A percentile compares a stretch with the other conserved stretches of the same genome.
phyloP scores from a whole-genome alignment of 495 filamentous ascomycete species.

The Thozetella sp. region DNA sequence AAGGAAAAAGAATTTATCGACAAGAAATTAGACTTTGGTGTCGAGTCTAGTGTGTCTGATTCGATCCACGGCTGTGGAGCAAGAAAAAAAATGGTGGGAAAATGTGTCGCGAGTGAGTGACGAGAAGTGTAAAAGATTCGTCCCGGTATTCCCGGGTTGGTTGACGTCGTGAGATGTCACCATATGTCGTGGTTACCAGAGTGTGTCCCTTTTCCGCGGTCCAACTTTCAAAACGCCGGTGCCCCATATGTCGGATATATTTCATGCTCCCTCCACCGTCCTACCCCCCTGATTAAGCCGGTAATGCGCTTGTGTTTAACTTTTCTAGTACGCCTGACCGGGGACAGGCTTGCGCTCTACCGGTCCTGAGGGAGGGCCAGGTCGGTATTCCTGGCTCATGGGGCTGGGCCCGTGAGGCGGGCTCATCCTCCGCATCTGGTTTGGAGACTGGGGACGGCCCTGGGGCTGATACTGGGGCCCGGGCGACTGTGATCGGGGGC shows the following conservation, averaged over 20 bases:
- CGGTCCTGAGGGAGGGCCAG: conserved; percentile 29
- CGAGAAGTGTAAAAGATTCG: conserved; percentile 22
- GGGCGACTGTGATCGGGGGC: conserved; percentile 27
- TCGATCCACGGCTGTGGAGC: not conserved
- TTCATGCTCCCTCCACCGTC: not conserved
- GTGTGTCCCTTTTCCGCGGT: conserved; percentile 4
- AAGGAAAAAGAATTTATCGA: conserved; percentile 21
- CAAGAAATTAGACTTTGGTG: conserved; percentile 28
- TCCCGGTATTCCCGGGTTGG: conserved; percentile 20
- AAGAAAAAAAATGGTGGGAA: conserved; percentile 6
- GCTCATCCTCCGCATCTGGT: conserved; percentile 39
- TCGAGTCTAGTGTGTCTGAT: not conserved
- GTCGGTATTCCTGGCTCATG: conserved; percentile 50
- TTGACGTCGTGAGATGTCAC: conserved; percentile 10
- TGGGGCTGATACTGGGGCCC: conserved; percentile 18
- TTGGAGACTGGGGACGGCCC: conserved; percentile 31
- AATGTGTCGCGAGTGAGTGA: conserved; percentile 21
- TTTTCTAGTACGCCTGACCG: conserved; percentile 47
- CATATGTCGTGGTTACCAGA: conserved; percentile 18
- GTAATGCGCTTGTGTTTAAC: not conserved
- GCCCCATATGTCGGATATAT: conserved; percentile 1
- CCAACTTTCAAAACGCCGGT: conserved; percentile 10
- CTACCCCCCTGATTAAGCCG: too few relatives aligned
- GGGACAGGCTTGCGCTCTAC: conserved; percentile 47
- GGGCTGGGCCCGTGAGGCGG: conserved; percentile 61